Evolutionary conservation across 2,329 filamentous ascomycete genomes (phyloP).

Genomic region (Sordariomycetes sp.): DNA sequence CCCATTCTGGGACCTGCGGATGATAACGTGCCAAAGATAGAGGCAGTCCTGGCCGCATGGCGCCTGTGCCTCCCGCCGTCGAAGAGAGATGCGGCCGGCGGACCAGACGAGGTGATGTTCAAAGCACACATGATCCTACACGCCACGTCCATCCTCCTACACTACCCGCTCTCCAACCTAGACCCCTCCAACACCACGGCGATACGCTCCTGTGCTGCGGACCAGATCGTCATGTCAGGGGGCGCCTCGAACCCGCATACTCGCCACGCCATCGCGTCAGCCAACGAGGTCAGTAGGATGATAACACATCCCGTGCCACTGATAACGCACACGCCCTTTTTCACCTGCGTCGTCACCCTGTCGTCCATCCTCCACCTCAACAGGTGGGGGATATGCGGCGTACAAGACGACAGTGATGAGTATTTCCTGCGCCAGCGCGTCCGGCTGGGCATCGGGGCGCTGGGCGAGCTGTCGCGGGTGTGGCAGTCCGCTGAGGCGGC

Average conservation of each 20-base stretch:
- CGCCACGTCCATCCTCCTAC: conserved; percentile 56
- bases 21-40: conserved; percentile 38
- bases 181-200: conserved; percentile 47
- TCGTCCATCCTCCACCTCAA: conserved; percentile 74
- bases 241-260: conserved; percentile 44
- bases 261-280: conserved; percentile 68
- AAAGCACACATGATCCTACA: conserved; percentile 74
- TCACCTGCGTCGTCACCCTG: conserved; percentile 69
- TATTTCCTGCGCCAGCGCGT: conserved; percentile 59
- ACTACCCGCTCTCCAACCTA: conserved; percentile 69
- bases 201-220: conserved; percentile 57
- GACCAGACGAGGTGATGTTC: conserved; percentile 83
- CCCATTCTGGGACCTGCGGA: conserved; percentile 41
- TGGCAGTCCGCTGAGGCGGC: conserved; percentile 66
- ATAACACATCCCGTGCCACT: conserved; percentile 64
- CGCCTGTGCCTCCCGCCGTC: conserved; percentile 63
- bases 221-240: conserved; percentile 30
- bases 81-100: conserved; percentile 61
- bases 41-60: conserved; percentile 58
- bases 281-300: conserved; percentile 65
- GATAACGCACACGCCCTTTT: conserved; percentile 70
- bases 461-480: conserved; percentile 56
- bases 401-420: conserved; percentile 47
- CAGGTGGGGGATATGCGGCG: conserved; percentile 59
- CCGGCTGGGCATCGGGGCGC: conserved; percentile 65